Base-by-base conservation (phyloP, 768 basidiomycete species). In the Coprinopsis sp. region DNA sequence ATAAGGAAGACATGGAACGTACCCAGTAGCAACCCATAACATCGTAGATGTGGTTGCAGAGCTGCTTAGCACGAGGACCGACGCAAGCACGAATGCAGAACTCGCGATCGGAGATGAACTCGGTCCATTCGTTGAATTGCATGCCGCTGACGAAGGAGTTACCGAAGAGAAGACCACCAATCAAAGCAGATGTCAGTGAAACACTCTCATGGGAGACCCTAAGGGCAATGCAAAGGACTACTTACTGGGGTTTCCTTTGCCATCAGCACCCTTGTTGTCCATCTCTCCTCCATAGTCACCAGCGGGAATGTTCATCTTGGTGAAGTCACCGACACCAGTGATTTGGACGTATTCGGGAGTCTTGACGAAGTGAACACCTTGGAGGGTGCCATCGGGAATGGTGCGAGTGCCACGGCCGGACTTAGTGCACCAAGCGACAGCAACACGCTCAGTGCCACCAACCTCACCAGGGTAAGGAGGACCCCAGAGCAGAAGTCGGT, bases 81-180 rank as follows among this genome's bases (percentile, higher is more conserved):
- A 69, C 60, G 65, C 91, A 93, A 3, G 81, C 70, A 51, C 88
- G 87, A 59, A 88, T 65, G 67, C 88, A 91, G 65, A 87, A 86
- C 47, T 68, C 61, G 34, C 51, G 60, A 24, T 76, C 76, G 18
- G 87, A 88, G 55, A 91, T 81, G 69, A 91, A 91, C 63, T 75
- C 79, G 36, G 86, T 90, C 91, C 91, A 93, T 60, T 91, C 84
- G 54, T 87, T 83, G 60, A 85, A 76, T 61, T 91, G 68, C 30
- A 59, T 58, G 16, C 49, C 58, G 6, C 54, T 51, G 16, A 78
- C 74, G 58, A 82, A 86, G 7, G 67, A 68, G 55, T 77, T 82
- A 1, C 84, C 81, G 62, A 79, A 91, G 24, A 88, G 55, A 10
- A 90, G 66, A 29, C 81, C 87, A 53, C 88, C 88, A 23, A 86